phyloP scores from a whole-genome alignment of 2,329 filamentous ascomycete species.

The Chaetomium sp. region DNA sequence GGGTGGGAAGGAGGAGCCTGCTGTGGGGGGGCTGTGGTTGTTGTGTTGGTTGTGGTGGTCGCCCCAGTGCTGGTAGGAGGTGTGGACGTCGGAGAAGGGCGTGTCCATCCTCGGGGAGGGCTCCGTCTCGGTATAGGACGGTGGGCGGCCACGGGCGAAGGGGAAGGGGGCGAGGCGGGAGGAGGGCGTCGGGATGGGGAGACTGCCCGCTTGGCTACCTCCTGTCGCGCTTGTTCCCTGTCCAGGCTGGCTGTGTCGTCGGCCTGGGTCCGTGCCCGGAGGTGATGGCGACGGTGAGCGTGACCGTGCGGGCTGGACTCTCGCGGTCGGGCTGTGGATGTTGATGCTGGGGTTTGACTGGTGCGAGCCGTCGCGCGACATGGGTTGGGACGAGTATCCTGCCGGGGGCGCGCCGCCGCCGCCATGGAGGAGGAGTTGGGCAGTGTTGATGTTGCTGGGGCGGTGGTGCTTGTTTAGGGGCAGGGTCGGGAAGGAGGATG shows the following conservation, averaged over 20 bases:
- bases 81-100: slow-evolving; percentile 38
- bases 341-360: slow-evolving; percentile 37
- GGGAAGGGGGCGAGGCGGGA: slow-evolving; percentile 23
- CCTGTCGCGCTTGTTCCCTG: background rate
- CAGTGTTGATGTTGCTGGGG: slow-evolving; percentile 27
- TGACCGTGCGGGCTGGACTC: background rate
- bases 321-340: slow-evolving; percentile 4
- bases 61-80: slow-evolving; percentile 38
- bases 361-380: slow-evolving; percentile 48
- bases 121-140: slow-evolving; percentile 50
- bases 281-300: background rate
- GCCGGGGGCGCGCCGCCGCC: slow-evolving; percentile 31
- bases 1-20: background rate
- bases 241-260: background rate
- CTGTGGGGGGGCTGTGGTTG: background rate
- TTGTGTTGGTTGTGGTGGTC: slow-evolving; percentile 17
- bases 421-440: slow-evolving; percentile 33
- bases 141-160: slow-evolving; percentile 36
- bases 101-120: slow-evolving; percentile 44
- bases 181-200: slow-evolving; percentile 12
- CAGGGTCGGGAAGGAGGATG: slow-evolving; percentile 32
- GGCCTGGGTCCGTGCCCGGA: background rate
- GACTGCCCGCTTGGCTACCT: background rate
- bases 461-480: slow-evolving; percentile 28
- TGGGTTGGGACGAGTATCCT: slow-evolving; percentile 54